These are phyloP conservation scores for Rhynchosporium agropyri DNA, from an alignment of 2,329 filamentous ascomycete species.

Conservation along the genomic window DNA sequence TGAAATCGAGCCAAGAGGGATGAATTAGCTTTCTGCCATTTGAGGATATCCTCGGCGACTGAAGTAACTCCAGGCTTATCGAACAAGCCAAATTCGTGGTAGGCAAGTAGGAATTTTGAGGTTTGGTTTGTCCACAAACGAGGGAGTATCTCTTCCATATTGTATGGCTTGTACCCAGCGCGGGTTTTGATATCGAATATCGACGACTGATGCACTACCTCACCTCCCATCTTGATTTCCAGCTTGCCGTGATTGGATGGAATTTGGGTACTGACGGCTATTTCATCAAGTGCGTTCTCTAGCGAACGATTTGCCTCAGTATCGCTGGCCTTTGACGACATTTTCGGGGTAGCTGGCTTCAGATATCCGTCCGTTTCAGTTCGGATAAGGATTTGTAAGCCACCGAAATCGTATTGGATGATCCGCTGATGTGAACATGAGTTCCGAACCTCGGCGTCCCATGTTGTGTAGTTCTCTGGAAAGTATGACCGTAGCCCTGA, in stretches of 20 bases:
- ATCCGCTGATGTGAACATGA: constrained; percentile 66
- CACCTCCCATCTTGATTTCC: constrained; percentile 40
- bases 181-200: constrained; percentile 50
- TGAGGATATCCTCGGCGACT: constrained; percentile 22
- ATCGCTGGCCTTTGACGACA: too few species aligned
- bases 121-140: constrained; percentile 55
- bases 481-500: constrained; percentile 65
- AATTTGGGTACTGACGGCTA: constrained; percentile 24
- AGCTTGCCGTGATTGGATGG: constrained; percentile 44
- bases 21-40: constrained; percentile 31
- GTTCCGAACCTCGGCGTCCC: constrained; percentile 55
- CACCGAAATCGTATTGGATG: constrained; percentile 59
- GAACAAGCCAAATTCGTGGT: constrained; percentile 50
- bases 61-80: constrained; percentile 31
- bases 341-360: constrained; percentile 8
- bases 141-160: constrained; percentile 45
- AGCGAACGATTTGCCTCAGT: constrained; percentile 25
- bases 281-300: constrained; percentile 17
- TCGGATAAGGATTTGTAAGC: constrained; percentile 54
- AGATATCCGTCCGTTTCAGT: constrained; percentile 63
- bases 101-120: constrained; percentile 54
- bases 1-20: constrained; percentile 30
- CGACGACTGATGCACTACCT: constrained; percentile 40
- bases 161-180: constrained; percentile 32
- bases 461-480: constrained; percentile 66